These are phyloP conservation scores for Talaromyces sp. DNA, from an alignment of 2,329 filamentous ascomycete species.

Conservation along the genomic window DNA sequence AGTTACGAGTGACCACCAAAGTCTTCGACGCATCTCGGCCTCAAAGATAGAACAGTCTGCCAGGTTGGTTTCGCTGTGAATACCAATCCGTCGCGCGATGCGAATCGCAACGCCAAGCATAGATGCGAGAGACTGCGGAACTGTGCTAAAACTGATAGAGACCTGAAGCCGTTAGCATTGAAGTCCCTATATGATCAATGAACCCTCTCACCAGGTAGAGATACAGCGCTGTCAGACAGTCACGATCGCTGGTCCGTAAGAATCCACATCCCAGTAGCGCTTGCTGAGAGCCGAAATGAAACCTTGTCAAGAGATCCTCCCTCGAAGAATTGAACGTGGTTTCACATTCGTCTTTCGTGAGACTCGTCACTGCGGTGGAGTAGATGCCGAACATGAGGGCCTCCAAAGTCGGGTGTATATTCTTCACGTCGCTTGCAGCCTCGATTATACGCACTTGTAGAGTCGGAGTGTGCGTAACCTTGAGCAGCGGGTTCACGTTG, in stretches of 20 bases:
- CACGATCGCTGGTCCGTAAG: slow-evolving; percentile 41
- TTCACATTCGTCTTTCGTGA: slow-evolving; percentile 54
- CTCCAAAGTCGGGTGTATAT: slow-evolving; percentile 56
- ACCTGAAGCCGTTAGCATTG: slow-evolving; percentile 41
- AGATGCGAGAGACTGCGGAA: slow-evolving; percentile 57
- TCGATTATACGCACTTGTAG: slow-evolving; percentile 63
- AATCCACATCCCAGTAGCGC: slow-evolving; percentile 45
- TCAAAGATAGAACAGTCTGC: slow-evolving; percentile 50
- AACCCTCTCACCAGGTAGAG: slow-evolving; percentile 50
- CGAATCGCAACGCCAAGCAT: slow-evolving; percentile 64
- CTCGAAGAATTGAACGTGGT: slow-evolving; percentile 36
- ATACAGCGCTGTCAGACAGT: slow-evolving; percentile 51
- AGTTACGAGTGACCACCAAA: slow-evolving; percentile 69
- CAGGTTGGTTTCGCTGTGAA: slow-evolving; percentile 61
- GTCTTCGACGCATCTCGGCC: slow-evolving; percentile 64
- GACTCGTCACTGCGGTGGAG: slow-evolving; percentile 55
- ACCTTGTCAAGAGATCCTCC: slow-evolving; percentile 38
- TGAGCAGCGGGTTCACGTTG: slow-evolving; percentile 66
- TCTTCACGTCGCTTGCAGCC: slow-evolving; percentile 54
- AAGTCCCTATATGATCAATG: neutral
- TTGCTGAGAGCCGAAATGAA: slow-evolving; percentile 47
- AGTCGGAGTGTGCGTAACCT: slow-evolving; percentile 64
- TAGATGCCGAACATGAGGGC: slow-evolving; percentile 70
- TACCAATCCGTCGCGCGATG: slow-evolving; percentile 63
- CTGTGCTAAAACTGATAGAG: slow-evolving; percentile 55